phyloP scores from a whole-genome alignment of 164 flowering plant species.

The Berberis thunbergii region DNA sequence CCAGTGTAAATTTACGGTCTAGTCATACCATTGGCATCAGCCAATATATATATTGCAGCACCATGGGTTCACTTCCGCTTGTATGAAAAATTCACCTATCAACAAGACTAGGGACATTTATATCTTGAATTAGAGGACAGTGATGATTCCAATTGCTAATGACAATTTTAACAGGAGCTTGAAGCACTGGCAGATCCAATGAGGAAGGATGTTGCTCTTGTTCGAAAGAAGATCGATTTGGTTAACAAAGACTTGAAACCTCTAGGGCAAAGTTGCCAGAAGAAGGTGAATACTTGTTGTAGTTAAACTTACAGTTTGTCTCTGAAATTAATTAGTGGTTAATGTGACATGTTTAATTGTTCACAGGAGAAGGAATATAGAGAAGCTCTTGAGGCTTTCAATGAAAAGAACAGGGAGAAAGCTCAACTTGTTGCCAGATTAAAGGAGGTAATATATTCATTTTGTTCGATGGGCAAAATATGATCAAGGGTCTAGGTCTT shows the following conservation, averaged over 20 bases:
- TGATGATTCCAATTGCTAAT: no score
- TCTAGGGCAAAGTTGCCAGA: conserved; percentile 66
- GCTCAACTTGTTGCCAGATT: conserved; percentile 58
- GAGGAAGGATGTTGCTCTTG: conserved; percentile 76
- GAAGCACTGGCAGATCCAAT: conserved; percentile 83
- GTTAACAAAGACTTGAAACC: conserved; percentile 81
- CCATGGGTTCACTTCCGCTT: no score
- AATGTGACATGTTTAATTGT: background rate
- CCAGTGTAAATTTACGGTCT: no score
- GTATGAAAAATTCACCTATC: background rate
- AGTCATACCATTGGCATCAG: no score
- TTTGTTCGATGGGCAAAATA: background rate
- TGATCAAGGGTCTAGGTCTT: no score
- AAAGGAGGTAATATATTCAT: conserved; percentile 34
- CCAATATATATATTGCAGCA: no score
- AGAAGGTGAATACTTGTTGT: conserved; percentile 46
- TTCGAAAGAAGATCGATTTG: conserved; percentile 78
- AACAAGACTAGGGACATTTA: no score
- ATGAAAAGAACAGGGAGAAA: conserved; percentile 80
- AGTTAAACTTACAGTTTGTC: background rate
- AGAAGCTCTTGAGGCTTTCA: conserved; percentile 73
- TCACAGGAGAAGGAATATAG: conserved; percentile 80
- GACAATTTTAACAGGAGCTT: conserved; percentile 47
- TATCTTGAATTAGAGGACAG: no score
- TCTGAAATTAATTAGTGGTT: background rate